Conservation (phyloP, 176 grass and related monocot genomes). For the Panicum miliaceum region DNA sequence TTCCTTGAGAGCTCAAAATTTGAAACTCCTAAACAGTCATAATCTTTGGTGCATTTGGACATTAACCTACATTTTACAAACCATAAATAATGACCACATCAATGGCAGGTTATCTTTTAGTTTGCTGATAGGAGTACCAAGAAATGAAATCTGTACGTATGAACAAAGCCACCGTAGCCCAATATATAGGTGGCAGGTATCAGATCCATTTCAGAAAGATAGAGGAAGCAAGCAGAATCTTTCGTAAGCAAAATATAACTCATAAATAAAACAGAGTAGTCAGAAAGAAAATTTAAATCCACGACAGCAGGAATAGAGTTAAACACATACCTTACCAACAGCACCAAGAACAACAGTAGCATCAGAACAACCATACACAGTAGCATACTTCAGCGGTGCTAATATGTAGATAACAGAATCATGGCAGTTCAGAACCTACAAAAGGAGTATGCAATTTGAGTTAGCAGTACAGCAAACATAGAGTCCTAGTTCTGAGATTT, state of each 20-base stretch:
- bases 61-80: neutral
- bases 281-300: neutral
- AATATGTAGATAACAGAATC: conserved; percentile 97
- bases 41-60: too few relatives aligned
- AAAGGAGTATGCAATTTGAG: conserved; percentile 14
- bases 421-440: conserved; percentile 96
- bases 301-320: neutral
- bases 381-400: conserved; percentile 84
- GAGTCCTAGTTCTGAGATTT: conserved; percentile 4
- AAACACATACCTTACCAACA: conserved; percentile 76
- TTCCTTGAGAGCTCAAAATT: too few relatives aligned
- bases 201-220: conserved; percentile 3
- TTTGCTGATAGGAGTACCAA: conserved; percentile 1
- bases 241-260: conserved; percentile 25
- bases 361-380: conserved; percentile 79
- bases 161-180: neutral
- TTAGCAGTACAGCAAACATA: conserved; percentile 3
- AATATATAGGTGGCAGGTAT: neutral
- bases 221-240: neutral
- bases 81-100: neutral
- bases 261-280: neutral
- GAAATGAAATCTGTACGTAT: neutral
- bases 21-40: too few relatives aligned
- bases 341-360: conserved; percentile 77
- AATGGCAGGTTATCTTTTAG: conserved; percentile 14